phyloP scores from a whole-genome alignment of 805 yeast genomes.

The Saccharomycopsis fibuligera region DNA sequence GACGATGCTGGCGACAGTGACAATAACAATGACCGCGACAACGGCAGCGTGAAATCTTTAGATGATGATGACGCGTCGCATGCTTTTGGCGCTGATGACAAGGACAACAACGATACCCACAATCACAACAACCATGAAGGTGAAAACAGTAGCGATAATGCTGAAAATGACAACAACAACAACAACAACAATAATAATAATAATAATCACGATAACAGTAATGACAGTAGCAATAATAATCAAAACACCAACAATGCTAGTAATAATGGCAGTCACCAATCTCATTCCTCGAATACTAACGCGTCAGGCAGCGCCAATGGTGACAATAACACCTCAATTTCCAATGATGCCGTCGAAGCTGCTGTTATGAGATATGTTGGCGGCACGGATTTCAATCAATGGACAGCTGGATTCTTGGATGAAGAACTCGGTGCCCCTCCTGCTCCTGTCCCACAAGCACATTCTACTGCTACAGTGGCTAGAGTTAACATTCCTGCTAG shows the following conservation, averaged over 20 bases:
- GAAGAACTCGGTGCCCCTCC: conserved; percentile 29
- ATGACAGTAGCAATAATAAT: background rate
- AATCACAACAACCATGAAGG: background rate
- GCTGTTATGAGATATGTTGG: conserved; percentile 73
- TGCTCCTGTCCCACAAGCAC: conserved; percentile 9
- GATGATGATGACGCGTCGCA: background rate
- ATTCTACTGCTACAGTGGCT: background rate
- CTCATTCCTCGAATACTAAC: background rate
- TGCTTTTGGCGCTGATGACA: background rate
- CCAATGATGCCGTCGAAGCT: conserved; percentile 55
- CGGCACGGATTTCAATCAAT: conserved; percentile 39
- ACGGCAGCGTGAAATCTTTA: background rate
- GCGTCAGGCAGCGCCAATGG: background rate
- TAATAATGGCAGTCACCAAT: background rate
- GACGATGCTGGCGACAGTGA: background rate
- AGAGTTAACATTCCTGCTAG: conserved; percentile 2
- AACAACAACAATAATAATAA: background rate
- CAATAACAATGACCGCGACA: background rate
- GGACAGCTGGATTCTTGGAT: conserved; percentile 45
- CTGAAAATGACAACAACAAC: background rate
- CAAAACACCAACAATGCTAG: background rate
- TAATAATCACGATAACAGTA: background rate
- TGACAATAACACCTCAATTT: conserved; percentile 3
- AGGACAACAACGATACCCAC: background rate
- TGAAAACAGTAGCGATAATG: background rate